Evolutionary conservation across 768 basidiomycete species (phyloP), one percentile per base, ranked within the genome.

Genomic region (Tylopilus sp.): DNA sequence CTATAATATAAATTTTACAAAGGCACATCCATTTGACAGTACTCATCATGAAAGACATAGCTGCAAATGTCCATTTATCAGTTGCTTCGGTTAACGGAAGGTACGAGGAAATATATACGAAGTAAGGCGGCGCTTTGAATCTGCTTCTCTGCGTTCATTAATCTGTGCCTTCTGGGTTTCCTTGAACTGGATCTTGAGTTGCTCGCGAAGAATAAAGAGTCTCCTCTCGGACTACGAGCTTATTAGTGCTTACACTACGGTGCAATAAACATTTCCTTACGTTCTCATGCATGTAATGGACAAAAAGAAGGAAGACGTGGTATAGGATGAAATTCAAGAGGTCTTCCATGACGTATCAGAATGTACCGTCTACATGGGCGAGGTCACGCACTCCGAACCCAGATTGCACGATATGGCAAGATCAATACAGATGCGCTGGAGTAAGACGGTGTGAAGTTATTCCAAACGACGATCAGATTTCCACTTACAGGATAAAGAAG

Each of bases 61-160:
- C 85, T 87, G 50, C 21, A 43, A 19, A n/a, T n/a, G n/a, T 41
- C 47, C 31, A 49, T 16, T 52, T 19, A 45, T 56, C 31, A 59
- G 52, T 31, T n/a, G 24, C 24, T 33, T 2, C 17, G 22, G 26
- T 4, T 44, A 36, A 30, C 31, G 25, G 11, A 67, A 28, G 65
- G 60, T 31, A 16, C 5, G 29, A 47, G 71, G 67, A 42, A 71
- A 62, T 0, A 79, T 82, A 72, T 78, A 83, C 86, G 87, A 85
- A 59, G 89, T 90, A 24, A 90, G 75, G 17, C 88, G 81, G 21
- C 86, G 79, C 67, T 94, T 95, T 6, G 87, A 89, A 58, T 94
- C 93, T 6, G 85, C 82, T 48, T 81, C 82, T 53, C 81, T 83
- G 44, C 82, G 76, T 66, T 89, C 89, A 58, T 87, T 86, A 41